These are phyloP conservation scores for Triticum monococcum DNA, from an alignment of 176 grass and related monocot species.

Conservation along the genomic window DNA sequence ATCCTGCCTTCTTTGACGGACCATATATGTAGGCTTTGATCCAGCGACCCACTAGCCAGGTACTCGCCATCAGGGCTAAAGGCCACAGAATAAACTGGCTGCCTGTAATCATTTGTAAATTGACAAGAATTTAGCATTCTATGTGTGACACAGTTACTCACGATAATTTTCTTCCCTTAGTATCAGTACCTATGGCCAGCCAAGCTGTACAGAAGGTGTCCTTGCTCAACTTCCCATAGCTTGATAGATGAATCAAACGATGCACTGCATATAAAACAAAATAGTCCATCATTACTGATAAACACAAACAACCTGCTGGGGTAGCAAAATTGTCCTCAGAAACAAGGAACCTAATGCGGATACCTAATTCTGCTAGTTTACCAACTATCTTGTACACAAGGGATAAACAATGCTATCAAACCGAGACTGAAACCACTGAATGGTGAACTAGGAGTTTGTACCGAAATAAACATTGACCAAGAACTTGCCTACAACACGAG, in stretches of 20 bases:
- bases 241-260: conserved; percentile 98
- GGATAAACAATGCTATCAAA: background rate
- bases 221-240: conserved; percentile 87
- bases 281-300: background rate
- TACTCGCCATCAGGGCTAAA: conserved; percentile 94
- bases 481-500: background rate
- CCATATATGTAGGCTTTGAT: conserved; percentile 95
- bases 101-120: conserved; percentile 41
- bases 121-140: conserved; percentile 10
- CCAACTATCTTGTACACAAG: background rate
- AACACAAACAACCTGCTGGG: background rate
- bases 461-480: background rate
- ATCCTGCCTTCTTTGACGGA: conserved; percentile 92
- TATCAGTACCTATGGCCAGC: conserved; percentile 74
- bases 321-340: background rate
- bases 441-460: background rate
- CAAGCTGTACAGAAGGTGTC: conserved; percentile 81
- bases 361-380: background rate
- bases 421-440: background rate
- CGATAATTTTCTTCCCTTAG: background rate
- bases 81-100: conserved; percentile 93
- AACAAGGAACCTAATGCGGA: conserved; percentile 5
- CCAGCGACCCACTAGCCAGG: conserved; percentile 88
- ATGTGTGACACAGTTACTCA: background rate
- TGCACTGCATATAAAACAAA: conserved; percentile 51